These are phyloP conservation scores for Talaromyces albobiverticillius DNA, from an alignment of 2,329 filamentous ascomycete species.

Conservation along the genomic window DNA sequence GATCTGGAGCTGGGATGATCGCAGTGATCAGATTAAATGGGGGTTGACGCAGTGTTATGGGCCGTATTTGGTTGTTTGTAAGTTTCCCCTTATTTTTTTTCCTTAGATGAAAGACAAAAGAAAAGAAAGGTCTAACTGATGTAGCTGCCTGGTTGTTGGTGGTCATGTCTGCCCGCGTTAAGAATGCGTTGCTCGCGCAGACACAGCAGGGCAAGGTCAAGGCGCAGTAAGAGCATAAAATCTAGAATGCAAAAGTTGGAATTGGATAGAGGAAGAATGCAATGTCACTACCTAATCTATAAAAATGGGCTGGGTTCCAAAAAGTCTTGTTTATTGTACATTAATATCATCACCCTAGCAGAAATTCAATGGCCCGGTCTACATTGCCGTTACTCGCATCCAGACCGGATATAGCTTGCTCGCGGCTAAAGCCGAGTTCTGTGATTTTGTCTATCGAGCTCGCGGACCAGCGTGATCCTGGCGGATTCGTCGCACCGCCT, in stretches of 20 bases:
- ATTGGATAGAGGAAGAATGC: not conserved
- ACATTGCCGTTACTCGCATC: conserved; percentile 82
- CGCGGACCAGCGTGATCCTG: conserved; percentile 50
- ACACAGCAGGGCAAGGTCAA: not conserved
- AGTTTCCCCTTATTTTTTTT: conserved; percentile 25
- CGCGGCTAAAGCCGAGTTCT: conserved; percentile 71
- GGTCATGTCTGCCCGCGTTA: conserved; percentile 10
- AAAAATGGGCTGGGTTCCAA: not conserved
- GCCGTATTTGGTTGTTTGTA: conserved; percentile 57
- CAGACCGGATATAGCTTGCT: conserved; percentile 75
- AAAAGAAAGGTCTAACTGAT: conserved; percentile 11
- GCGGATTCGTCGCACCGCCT: conserved; percentile 20
- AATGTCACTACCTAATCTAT: not conserved
- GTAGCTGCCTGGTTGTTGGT: conserved; percentile 10
- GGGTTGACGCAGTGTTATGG: conserved; percentile 54
- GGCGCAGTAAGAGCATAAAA: conserved; percentile 14
- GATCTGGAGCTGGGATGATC: conserved; percentile 54
- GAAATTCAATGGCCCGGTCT: conserved; percentile 78
- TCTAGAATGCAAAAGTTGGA: not conserved
- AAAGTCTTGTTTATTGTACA: not conserved
- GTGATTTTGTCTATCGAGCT: conserved; percentile 73
- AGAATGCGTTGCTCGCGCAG: conserved; percentile 9
- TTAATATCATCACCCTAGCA: conserved; percentile 38
- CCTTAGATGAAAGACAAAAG: not conserved
- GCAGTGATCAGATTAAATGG: conserved; percentile 46